These are phyloP conservation scores for Aspergillus uvarum DNA, from an alignment of 2,329 filamentous ascomycete species.

Conservation along the genomic window DNA sequence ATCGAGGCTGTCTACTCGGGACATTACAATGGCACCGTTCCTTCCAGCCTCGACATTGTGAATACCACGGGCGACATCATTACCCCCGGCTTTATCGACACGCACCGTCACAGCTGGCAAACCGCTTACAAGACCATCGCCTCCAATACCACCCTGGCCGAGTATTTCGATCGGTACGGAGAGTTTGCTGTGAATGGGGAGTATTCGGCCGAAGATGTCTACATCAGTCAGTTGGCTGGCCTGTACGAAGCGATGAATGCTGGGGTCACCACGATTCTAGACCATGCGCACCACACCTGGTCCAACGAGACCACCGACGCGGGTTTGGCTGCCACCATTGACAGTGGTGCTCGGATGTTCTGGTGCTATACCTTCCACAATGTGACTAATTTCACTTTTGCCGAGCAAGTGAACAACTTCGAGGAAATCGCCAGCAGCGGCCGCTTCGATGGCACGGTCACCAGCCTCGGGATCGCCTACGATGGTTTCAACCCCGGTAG, in stretches of 20 bases:
- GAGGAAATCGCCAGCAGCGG: background rate
- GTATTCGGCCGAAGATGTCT: conserved; percentile 49
- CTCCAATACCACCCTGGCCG: conserved; percentile 52
- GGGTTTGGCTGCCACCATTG: conserved; percentile 34
- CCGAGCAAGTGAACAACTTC: background rate
- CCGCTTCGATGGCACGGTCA: background rate
- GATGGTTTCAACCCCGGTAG: background rate
- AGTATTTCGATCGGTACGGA: conserved; percentile 43
- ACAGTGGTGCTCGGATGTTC: conserved; percentile 52
- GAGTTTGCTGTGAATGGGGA: conserved; percentile 19
- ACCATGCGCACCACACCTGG: no score
- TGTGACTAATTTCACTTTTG: conserved; percentile 12
- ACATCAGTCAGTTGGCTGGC: conserved; percentile 44
- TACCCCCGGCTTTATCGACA: conserved; percentile 57
- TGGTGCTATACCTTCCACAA: conserved; percentile 49
- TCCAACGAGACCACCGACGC: no score
- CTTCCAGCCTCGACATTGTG: background rate
- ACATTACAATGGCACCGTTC: background rate
- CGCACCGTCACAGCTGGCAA: conserved; percentile 58
- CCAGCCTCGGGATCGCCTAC: background rate
- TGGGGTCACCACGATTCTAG: no score
- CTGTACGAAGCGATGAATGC: no score
- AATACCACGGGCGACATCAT: background rate
- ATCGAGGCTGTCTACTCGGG: background rate
- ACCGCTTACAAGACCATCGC: conserved; percentile 55